phyloP scores from a whole-genome alignment of 2,329 filamentous ascomycete species.

The Microthyrium microscopicum region DNA sequence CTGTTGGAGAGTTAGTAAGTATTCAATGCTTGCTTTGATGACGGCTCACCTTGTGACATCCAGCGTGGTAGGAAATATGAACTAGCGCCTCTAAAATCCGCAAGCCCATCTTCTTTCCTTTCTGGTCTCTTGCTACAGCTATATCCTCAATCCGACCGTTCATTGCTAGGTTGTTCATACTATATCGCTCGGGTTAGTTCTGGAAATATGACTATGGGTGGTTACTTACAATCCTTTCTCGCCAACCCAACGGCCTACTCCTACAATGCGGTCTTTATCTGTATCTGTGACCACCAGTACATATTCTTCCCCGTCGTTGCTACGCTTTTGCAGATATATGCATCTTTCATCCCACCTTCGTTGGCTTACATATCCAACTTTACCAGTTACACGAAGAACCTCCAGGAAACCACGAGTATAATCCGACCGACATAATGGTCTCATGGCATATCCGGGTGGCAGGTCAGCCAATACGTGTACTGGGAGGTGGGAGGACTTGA shows the following conservation, averaged over 20 bases:
- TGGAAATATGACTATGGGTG: not conserved
- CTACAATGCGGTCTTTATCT: constrained; percentile 9
- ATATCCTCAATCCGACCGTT: constrained; percentile 12
- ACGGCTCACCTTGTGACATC: constrained; percentile 10
- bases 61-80: constrained; percentile 9
- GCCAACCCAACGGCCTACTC: constrained; percentile 11
- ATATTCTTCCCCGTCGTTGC: constrained; percentile 9
- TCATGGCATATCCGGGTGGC: constrained; percentile 10
- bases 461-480: constrained; percentile 9
- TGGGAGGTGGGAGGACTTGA: constrained; percentile 9
- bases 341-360: constrained; percentile 11
- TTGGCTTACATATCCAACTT: constrained; percentile 9
- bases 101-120: constrained; percentile 13
- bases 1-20: constrained; percentile 4
- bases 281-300: constrained; percentile 10
- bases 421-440: constrained; percentile 11
- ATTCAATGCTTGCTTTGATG: not conserved
- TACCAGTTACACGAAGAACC: constrained; percentile 8
- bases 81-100: constrained; percentile 12
- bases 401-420: constrained; percentile 11
- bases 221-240: no score
- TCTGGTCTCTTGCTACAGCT: constrained; percentile 11
- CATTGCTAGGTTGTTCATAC: constrained; percentile 5
- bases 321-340: constrained; percentile 10
- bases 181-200: not conserved